Evolutionary conservation across 2,329 filamentous ascomycete genomes (phyloP).

Genomic region (Ophiocordyceps camponoti-floridani): DNA sequence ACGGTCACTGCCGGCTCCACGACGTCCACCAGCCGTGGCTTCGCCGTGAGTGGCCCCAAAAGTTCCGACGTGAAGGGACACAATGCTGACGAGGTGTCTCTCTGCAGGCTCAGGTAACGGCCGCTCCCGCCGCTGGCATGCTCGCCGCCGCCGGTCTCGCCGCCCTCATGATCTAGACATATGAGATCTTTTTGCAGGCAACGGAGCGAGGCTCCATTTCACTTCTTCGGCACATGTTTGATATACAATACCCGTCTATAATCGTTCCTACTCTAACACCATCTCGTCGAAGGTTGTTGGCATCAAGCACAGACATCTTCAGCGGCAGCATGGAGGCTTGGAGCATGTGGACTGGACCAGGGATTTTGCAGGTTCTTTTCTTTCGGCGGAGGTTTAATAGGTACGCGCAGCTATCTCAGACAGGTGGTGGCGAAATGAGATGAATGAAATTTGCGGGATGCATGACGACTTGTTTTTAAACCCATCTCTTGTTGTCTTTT

Average conservation of each 20-base stretch:
- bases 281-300: conserved; percentile 6
- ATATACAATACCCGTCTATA: conserved; percentile 23
- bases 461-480: neutral
- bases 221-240: conserved; percentile 20
- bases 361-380: conserved; percentile 9
- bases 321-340: conserved; percentile 7
- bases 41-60: conserved; percentile 11
- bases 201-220: conserved; percentile 5
- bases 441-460: conserved; percentile 1
- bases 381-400: conserved; percentile 12
- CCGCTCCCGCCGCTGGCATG: conserved; percentile 25
- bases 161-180: conserved; percentile 26
- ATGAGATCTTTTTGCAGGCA: conserved; percentile 6
- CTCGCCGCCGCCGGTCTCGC: conserved; percentile 31
- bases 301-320: conserved; percentile 7
- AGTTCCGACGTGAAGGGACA: neutral
- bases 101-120: conserved; percentile 18
- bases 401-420: conserved; percentile 15
- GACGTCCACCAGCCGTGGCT: conserved; percentile 5
- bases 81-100: neutral
- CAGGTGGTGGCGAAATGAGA: conserved; percentile 15
- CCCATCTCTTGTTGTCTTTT: neutral
- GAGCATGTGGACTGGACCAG: conserved; percentile 12
- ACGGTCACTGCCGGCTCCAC: conserved; percentile 1
- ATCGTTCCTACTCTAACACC: conserved; percentile 8